phyloP scores from a whole-genome alignment of 345 rosid species.

The Isatis tinctoria region DNA sequence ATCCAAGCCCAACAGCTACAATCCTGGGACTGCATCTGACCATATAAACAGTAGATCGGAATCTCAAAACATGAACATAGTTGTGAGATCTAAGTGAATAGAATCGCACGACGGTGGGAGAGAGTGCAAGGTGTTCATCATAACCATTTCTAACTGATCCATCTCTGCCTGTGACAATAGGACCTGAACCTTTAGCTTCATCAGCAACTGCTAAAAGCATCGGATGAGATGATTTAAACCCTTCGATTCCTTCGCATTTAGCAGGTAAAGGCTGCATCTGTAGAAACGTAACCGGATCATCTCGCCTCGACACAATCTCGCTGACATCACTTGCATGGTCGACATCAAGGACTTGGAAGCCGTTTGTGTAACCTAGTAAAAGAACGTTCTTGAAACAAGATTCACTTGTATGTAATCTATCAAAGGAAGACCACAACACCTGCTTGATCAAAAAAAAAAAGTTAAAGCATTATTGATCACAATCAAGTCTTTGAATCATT shows the following conservation, averaged over 20 bases:
- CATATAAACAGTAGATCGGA: constrained; percentile 87
- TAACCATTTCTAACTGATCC: constrained; percentile 50
- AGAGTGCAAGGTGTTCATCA: constrained; percentile 48
- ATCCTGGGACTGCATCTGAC: constrained; percentile 85
- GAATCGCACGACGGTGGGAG: constrained; percentile 81
- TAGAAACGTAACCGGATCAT: constrained; percentile 79
- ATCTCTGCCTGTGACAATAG: constrained; percentile 49
- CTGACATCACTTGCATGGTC: constrained; percentile 72
- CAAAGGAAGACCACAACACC: constrained; percentile 93
- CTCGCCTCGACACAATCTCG: constrained; percentile 81
- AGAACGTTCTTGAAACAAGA: constrained; percentile 64
- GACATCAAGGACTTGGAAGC: constrained; percentile 90
- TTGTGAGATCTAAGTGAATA: constrained; percentile 84
- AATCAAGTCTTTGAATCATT: background rate
- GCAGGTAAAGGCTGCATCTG: constrained; percentile 90
- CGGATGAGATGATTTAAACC: constrained; percentile 87
- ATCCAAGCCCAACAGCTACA: constrained; percentile 85
- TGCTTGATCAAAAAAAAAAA: constrained; percentile 34
- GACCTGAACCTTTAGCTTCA: constrained; percentile 53
- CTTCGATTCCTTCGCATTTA: constrained; percentile 60
- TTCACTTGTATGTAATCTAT: constrained; percentile 57
- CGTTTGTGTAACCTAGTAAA: constrained; percentile 84
- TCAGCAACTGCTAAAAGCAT: constrained; percentile 87
- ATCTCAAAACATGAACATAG: constrained; percentile 86
- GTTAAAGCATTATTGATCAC: background rate